Percentiles rank a stretch among this genome's conserved stretches.
Evolutionary conservation across 306 rosid genomes (phyloP).

Genomic region (Mucuna pruriens): DNA sequence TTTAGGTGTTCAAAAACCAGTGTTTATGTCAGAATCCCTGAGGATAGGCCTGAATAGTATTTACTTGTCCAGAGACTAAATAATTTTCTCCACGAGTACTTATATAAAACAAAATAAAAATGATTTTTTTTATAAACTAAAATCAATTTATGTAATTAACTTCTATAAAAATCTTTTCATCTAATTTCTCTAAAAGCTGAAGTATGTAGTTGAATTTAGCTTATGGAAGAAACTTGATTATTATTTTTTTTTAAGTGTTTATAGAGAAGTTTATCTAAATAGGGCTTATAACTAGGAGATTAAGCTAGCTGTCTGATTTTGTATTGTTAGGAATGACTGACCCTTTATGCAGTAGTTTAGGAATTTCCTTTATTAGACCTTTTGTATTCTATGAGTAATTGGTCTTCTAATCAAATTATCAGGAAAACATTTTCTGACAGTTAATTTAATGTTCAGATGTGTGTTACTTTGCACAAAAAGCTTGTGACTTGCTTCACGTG

Average conservation of each 20-base stretch:
- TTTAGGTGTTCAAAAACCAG: constrained; percentile 3
- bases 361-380: not conserved
- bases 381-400: not conserved
- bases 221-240: too few relatives aligned
- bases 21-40: not conserved
- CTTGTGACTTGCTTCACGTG: constrained; percentile 25
- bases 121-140: too few relatives aligned
- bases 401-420: not conserved
- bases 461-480: not conserved
- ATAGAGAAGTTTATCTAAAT: too few relatives aligned
- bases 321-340: not conserved
- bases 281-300: not conserved
- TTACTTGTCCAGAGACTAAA: too few relatives aligned
- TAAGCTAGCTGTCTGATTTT: not conserved
- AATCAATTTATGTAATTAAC: too few relatives aligned
- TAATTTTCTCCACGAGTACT: too few relatives aligned
- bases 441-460: not conserved
- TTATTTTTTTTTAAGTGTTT: too few relatives aligned
- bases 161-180: too few relatives aligned
- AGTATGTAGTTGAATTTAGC: too few relatives aligned
- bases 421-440: not conserved
- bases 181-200: too few relatives aligned
- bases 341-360: not conserved
- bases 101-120: too few relatives aligned
- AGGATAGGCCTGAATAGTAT: not conserved